Evolutionary conservation across 257 asterid species (phyloP), one percentile per base, ranked within the genome.

Genomic region (Plectranthus barbatus): DNA sequence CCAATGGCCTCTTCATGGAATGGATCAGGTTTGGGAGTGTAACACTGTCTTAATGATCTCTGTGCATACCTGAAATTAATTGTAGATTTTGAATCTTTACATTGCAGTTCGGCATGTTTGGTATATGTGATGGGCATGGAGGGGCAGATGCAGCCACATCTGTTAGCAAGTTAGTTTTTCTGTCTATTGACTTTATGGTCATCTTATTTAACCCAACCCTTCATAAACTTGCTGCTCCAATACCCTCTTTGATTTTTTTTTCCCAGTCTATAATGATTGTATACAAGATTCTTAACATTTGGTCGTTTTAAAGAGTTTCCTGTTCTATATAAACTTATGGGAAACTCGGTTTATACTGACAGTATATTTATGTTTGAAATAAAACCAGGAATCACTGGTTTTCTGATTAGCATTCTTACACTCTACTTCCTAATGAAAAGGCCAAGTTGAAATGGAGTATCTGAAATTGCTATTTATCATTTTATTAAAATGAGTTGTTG

Each of bases 101-200:
- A 34, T 78, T 72, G 84, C 86, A 91, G 96, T 85, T 91, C 68
- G 97, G 96, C 62, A 68, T 91, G 69, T 91, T 91, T 44, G 89
- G 87, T 62, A 81, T 91, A 72, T 91, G 90, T 10, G 97, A 91
- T 60, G 97, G 97, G 55, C 97, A 91, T 71, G 97, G 97, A 40
- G 97, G 96, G 73, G 91, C 83, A 45, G 83, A 80, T 76, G 97
- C 97, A 46, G 96, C 97, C 47, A 74, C 77, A 49, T 82, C 91
- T 64, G 96, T 80, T 67, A 82, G 96, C 96, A 86, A 87, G 99
- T 93, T 67, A 84, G 90, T 83, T n/a, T 70, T 72, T 69, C 36
- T 69, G 41, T 57, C 57, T 56, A 61, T 67, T 71, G 8, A 52
- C 62, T 49, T 70, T 47, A 72, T 77, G 21, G 51, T 33, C 46